phyloP scores from a whole-genome alignment of 1,284 basidiomycete species.

The Ceratobasidium theobromae region DNA sequence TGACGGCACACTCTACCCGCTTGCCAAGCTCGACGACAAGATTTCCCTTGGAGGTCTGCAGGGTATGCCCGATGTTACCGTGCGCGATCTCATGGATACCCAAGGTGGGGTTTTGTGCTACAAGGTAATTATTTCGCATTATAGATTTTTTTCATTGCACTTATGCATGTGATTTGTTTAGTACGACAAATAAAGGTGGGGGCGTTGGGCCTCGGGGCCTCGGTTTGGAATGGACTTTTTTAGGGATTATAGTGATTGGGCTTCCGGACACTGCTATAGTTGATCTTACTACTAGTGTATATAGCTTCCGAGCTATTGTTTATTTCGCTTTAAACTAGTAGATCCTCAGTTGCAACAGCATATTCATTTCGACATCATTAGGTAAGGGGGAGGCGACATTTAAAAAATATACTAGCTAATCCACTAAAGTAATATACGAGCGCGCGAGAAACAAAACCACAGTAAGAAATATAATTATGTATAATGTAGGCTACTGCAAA shows the following conservation, averaged over 20 bases:
- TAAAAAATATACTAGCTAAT: too few relatives aligned
- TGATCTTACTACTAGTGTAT: neutral
- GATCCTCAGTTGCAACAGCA: too few relatives aligned
- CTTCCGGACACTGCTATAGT: neutral
- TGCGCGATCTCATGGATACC: slow-evolving; percentile 31
- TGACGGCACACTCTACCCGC: neutral
- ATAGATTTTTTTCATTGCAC: neutral
- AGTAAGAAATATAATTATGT: too few relatives aligned
- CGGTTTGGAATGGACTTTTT: neutral
- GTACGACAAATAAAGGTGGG: slow-evolving; percentile 20
- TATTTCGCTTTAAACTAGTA: too few relatives aligned
- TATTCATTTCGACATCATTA: too few relatives aligned
- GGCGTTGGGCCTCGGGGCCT: neutral
- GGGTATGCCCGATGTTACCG: slow-evolving; percentile 23
- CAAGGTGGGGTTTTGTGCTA: slow-evolving; percentile 25
- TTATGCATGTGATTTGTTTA: neutral
- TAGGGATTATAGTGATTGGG: neutral
- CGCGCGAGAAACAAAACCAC: too few relatives aligned
- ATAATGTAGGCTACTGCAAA: too few relatives aligned
- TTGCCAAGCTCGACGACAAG: slow-evolving; percentile 8
- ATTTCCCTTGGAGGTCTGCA: slow-evolving; percentile 8
- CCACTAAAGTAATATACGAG: neutral
- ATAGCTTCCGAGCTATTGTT: neutral
- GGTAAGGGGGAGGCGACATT: too few relatives aligned
- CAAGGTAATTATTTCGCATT: neutral